Percentiles rank a stretch among this genome's conserved stretches.
Conservation (phyloP, 768 basidiomycete genomes). For the Cyathus striatus region DNA sequence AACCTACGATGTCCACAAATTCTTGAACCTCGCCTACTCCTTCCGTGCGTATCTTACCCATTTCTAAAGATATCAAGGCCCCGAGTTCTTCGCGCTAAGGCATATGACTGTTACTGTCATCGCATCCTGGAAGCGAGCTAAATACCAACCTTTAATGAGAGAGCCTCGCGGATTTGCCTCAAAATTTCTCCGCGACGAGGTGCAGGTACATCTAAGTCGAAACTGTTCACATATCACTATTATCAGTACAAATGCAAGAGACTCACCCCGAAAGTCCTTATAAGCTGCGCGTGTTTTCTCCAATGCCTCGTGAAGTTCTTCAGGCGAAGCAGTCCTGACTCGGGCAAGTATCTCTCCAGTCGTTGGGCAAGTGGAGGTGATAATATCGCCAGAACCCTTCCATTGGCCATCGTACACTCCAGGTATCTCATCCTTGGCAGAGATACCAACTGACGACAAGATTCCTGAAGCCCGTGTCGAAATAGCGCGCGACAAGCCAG, state of each 20-base stretch:
- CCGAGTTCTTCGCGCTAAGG: slow-evolving; percentile 74
- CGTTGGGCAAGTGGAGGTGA: slow-evolving; percentile 74
- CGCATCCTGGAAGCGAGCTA: too few species aligned
- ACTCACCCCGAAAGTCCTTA: slow-evolving; percentile 51
- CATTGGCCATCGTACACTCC: slow-evolving; percentile 85
- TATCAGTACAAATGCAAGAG: not conserved
- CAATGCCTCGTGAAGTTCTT: slow-evolving; percentile 68
- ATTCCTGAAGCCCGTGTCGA: slow-evolving; percentile 70
- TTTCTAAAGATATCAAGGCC: slow-evolving; percentile 79
- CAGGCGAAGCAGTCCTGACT: slow-evolving; percentile 66
- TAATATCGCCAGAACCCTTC: slow-evolving; percentile 68
- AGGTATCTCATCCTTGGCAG: slow-evolving; percentile 46
- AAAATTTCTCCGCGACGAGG: slow-evolving; percentile 87
- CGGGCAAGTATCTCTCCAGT: slow-evolving; percentile 82
- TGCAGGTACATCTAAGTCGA: slow-evolving; percentile 55
- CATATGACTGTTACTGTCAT: not conserved
- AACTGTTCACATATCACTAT: slow-evolving; percentile 1
- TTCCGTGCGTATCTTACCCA: slow-evolving; percentile 90
- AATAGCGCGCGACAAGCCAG: slow-evolving; percentile 37
- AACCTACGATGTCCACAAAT: slow-evolving; percentile 86
- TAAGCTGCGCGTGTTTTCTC: slow-evolving; percentile 73
- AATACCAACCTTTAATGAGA: slow-evolving; percentile 62
- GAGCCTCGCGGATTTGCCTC: slow-evolving; percentile 80
- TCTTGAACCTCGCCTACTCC: slow-evolving; percentile 94
- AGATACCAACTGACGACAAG: slow-evolving; percentile 61